Base-by-base conservation (phyloP, 2,329 filamentous ascomycete species). In the Diaporthe humulicola region DNA sequence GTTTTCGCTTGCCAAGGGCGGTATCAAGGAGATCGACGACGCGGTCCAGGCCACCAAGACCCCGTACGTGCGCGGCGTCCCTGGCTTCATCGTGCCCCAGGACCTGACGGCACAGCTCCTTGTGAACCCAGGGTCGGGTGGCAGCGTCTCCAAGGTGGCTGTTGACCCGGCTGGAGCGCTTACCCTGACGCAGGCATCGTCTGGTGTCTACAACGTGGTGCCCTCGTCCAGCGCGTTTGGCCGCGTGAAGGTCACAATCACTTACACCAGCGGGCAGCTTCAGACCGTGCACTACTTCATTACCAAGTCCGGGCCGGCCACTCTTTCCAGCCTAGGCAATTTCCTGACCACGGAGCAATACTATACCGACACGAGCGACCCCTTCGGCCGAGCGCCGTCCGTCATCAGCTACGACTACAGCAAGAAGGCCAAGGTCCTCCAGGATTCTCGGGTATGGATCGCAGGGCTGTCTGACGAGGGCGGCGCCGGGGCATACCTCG, bases 391-490 rank as follows among this genome's bases (percentile, higher is more conserved):
- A 40, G 85, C 86, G 0, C 87, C 88, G 0, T 91, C 90, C 0
- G 84, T 90, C 74, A 88, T 92, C 81, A 87, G 86, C 0, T 92
- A 91, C 76, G 89, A 92, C 77, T 87, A 82, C 79, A 89, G 86
- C 80, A 85, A 77, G 3, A 79, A 80, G 8, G 77, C 82, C 10
- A 84, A 85, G 33, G 86, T 89, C 4, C 80, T 82, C 40, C 87
- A 88, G 69, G 87, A 89, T 45, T 73, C 83, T 1, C 85, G 90
- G 1, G 89, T 86, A 9, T 92, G 90, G 90, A 87, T 92, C 6
- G 86, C 90, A 0, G 90, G 90, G 0, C 83, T 92, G 0, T 91
- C 89, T 73, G 90, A 92, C 73, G 90, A 92, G 81, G 90, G 85
- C 0, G 90, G 90, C 1, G 87, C 88, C 0, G 89, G 89, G 1